Conservation (phyloP, 2,329 filamentous ascomycete species). For the Plenodomus biglobosus region DNA sequence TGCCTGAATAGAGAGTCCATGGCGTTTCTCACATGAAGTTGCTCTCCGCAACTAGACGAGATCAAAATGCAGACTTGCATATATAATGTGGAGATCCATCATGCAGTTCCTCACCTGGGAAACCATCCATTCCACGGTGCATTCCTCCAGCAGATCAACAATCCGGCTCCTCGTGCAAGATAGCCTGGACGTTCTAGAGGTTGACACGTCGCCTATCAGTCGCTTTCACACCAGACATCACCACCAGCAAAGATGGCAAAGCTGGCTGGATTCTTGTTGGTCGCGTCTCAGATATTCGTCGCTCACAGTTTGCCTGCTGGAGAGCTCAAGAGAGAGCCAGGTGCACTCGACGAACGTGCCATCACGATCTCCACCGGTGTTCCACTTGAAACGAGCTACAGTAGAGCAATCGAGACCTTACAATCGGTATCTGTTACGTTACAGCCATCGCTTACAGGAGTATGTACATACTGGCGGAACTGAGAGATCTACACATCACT, state of each 20-base stretch:
- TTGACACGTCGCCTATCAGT: constrained; percentile 1
- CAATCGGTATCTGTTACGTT: constrained; percentile 32
- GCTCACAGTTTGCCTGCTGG: constrained; percentile 28
- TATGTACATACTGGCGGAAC: constrained; percentile 15
- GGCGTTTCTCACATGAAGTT: neutral
- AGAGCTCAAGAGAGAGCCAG: constrained; percentile 12
- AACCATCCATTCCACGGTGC: constrained; percentile 32
- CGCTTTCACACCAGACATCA: constrained; percentile 7
- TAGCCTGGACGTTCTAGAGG: neutral
- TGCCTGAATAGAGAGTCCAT: constrained; percentile 20
- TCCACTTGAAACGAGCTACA: constrained; percentile 37
- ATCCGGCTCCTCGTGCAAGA: constrained; percentile 6
- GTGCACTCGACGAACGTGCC: constrained; percentile 20
- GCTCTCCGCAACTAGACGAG: neutral
- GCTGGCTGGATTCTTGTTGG: constrained; percentile 29
- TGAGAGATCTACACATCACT: neutral
- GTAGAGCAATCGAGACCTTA: constrained; percentile 26
- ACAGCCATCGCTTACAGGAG: constrained; percentile 31
- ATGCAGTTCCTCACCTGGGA: constrained; percentile 19
- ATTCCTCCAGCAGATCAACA: constrained; percentile 28
- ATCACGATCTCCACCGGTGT: constrained; percentile 25
- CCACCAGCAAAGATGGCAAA: constrained; percentile 25
- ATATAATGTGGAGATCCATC: constrained; percentile 8
- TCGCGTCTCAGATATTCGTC: constrained; percentile 22
- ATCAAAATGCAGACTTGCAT: constrained; percentile 20